Evolutionary conservation across 116 monocot genomes (phyloP).

Genomic region (Papilionanthe hybrid): DNA sequence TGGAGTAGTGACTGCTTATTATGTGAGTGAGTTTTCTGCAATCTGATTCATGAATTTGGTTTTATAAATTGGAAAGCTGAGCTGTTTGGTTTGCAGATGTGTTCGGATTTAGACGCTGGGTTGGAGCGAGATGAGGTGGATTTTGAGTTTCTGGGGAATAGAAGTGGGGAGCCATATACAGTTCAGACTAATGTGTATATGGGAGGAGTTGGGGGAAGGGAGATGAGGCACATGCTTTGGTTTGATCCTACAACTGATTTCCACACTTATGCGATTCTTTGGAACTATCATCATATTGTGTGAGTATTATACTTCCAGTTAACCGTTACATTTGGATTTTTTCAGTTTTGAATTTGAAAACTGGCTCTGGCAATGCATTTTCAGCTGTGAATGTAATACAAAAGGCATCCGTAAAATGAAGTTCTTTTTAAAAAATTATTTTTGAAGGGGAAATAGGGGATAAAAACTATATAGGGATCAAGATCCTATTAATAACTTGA

Average conservation of each 20-base stretch:
- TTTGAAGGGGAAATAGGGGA: no score
- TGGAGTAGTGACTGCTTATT: conserved; percentile 92
- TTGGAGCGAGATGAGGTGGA: conserved; percentile 77
- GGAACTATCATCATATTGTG: conserved; percentile 81
- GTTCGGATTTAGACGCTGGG: conserved; percentile 75
- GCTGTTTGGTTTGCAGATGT: conserved; percentile 53
- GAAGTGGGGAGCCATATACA: conserved; percentile 80
- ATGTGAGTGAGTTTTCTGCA: conserved; percentile 32
- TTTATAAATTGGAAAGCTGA: neutral
- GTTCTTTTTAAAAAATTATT: no score
- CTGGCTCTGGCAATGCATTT: no score
- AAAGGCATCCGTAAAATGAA: no score
- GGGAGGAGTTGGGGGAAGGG: conserved; percentile 75
- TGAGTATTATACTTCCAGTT: conserved; percentile 22
- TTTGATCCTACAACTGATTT: conserved; percentile 93
- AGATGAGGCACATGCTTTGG: conserved; percentile 92
- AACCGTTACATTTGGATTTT: no score
- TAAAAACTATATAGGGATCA: no score
- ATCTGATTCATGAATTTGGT: neutral
- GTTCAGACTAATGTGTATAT: conserved; percentile 89
- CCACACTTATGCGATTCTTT: conserved; percentile 84
- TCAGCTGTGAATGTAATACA: no score
- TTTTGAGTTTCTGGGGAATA: conserved; percentile 93
- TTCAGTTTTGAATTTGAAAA: no score
- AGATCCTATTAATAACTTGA: no score